Evolutionary conservation across 768 basidiomycete genomes (phyloP).

Genomic region (Leccinum disarticulatum): DNA sequence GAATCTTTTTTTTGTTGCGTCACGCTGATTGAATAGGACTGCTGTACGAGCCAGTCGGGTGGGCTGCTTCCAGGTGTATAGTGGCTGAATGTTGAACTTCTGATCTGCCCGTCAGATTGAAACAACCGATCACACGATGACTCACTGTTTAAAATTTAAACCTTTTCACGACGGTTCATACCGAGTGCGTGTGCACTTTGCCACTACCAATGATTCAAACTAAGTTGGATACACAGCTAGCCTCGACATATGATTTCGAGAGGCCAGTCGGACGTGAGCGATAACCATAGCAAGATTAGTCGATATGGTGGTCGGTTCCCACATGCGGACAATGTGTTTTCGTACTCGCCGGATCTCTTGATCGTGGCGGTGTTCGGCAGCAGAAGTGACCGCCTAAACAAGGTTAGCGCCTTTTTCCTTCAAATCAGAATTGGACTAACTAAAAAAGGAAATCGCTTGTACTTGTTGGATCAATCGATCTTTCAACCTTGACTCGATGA

Average conservation of each 20-base stretch:
- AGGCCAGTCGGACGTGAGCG: not conserved
- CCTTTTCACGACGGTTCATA: not conserved
- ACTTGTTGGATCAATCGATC: too few species aligned
- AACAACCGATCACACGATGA: conserved; percentile 7
- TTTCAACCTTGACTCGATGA: too few species aligned
- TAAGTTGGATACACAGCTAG: not conserved
- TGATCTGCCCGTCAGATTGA: conserved; percentile 11
- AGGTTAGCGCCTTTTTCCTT: not conserved
- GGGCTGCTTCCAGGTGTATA: not conserved
- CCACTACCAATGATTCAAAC: not conserved
- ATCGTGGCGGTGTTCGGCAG: not conserved
- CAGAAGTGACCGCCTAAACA: not conserved
- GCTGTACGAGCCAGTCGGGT: not conserved
- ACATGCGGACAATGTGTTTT: conserved; percentile 1
- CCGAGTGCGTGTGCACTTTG: not conserved
- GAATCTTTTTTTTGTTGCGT: not conserved
- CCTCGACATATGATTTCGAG: not conserved
- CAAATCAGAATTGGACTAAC: not conserved
- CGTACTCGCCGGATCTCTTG: not conserved
- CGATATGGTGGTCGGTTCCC: not conserved
- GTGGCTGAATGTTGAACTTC: conserved; percentile 13
- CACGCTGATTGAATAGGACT: not conserved
- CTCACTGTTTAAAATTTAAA: conserved; percentile 8
- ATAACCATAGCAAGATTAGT: too few species aligned
- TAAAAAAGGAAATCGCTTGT: too few species aligned